These are phyloP conservation scores for Paramecium biaurelia DNA, from an alignment of 73 alveolate species.

Conservation along the genomic window DNA sequence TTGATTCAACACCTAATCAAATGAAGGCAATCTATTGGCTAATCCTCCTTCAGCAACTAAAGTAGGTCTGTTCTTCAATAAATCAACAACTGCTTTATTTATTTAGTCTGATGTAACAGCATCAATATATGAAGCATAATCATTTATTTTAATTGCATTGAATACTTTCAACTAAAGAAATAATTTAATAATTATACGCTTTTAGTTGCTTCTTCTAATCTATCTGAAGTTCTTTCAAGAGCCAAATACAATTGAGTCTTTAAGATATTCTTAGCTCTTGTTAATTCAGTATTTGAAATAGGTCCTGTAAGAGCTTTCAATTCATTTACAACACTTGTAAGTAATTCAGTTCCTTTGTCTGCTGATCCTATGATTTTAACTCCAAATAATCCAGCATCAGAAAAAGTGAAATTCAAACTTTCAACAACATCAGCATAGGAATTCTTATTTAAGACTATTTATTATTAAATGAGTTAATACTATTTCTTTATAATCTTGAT, in stretches of 20 bases:
- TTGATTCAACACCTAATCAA: slow-evolving; percentile 54
- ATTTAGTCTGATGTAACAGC: slow-evolving; percentile 53
- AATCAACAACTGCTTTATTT: slow-evolving; percentile 47
- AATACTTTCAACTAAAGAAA: slow-evolving; percentile 24
- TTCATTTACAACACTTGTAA: slow-evolving; percentile 20
- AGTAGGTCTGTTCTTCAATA: slow-evolving; percentile 52
- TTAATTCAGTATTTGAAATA: slow-evolving; percentile 53
- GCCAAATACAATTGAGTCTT: slow-evolving; percentile 55
- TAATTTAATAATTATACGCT: not conserved
- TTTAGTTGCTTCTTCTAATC: slow-evolving; percentile 64
- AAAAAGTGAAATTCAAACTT: slow-evolving; percentile 56
- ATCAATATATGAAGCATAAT: slow-evolving; percentile 49
- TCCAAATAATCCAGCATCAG: slow-evolving; percentile 66
- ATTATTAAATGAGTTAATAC: not conserved
- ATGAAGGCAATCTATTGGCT: slow-evolving; percentile 62
- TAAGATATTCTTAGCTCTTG: slow-evolving; percentile 55
- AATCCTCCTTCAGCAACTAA: slow-evolving; percentile 67
- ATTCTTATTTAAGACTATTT: slow-evolving; percentile 45
- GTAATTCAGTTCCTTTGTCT: slow-evolving; percentile 53
- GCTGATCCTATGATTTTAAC: slow-evolving; percentile 62
- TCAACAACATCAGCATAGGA: slow-evolving; percentile 53
- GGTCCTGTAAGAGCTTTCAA: slow-evolving; percentile 48
- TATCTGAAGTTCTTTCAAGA: slow-evolving; percentile 58
- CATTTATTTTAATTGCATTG: slow-evolving; percentile 49
- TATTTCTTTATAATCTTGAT: slow-evolving; percentile 25